Evolutionary conservation across 208 protist genomes (phyloP).

Genomic region (Crithidia bombi): DNA sequence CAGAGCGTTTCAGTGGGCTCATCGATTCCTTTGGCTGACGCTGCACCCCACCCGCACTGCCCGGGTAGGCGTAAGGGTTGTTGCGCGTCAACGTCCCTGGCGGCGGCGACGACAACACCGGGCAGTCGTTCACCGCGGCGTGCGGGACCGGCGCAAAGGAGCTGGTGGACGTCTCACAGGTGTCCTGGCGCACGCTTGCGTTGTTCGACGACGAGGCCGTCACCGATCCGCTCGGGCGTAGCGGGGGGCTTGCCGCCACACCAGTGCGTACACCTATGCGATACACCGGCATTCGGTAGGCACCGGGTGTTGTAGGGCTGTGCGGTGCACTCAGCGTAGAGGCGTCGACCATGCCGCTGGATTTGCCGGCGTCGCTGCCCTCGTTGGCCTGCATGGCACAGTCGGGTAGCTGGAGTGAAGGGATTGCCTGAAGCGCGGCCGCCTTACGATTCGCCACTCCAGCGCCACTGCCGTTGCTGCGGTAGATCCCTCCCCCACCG

Average conservation of each 20-base stretch:
- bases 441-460: neutral
- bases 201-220: conserved; percentile 11
- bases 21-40: conserved; percentile 19
- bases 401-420: conserved; percentile 16
- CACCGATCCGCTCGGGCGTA: neutral
- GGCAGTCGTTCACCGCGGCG: neutral
- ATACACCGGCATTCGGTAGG: conserved; percentile 17
- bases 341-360: neutral
- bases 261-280: conserved; percentile 6
- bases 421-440: neutral
- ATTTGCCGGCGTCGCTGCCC: conserved; percentile 1
- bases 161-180: neutral
- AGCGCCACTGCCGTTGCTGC: too few relatives aligned
- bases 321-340: conserved; percentile 11
- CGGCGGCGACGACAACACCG: conserved; percentile 3
- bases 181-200: conserved; percentile 12
- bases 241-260: neutral
- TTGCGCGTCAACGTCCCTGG: conserved; percentile 11
- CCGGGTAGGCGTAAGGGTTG: conserved; percentile 26
- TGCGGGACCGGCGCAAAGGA: neutral
- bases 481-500: neutral
- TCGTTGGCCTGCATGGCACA: neutral
- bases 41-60: conserved; percentile 4
- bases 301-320: conserved; percentile 8
- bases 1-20: conserved; percentile 19